These are phyloP conservation scores for Blastomyces gilchristii DNA, from an alignment of 2,329 filamentous ascomycete genomes.

Conservation along the genomic window DNA sequence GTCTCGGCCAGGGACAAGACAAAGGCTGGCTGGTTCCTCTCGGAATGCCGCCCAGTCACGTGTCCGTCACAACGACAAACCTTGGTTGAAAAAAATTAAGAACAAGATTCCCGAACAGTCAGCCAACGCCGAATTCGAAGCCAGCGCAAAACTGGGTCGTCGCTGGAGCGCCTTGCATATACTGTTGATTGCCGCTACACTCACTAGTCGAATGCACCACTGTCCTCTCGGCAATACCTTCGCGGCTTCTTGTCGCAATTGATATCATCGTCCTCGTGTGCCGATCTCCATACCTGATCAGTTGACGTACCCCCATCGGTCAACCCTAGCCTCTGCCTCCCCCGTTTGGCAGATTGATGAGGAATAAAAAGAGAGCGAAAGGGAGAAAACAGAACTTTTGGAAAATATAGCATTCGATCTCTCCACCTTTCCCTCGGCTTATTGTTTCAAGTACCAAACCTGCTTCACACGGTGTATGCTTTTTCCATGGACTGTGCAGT, in stretches of 20 bases:
- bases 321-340: background rate
- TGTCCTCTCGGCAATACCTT: background rate
- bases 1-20: no score
- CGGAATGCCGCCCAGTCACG: background rate
- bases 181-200: background rate
- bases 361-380: background rate
- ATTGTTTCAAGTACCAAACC: background rate
- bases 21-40: no score
- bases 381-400: background rate
- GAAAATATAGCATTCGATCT: background rate
- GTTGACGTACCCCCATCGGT: background rate
- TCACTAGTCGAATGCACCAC: background rate
- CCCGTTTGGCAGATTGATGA: background rate
- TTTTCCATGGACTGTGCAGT: slow-evolving; percentile 9
- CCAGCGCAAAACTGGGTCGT: background rate
- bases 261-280: background rate
- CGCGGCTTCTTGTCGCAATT: background rate
- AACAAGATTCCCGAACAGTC: background rate
- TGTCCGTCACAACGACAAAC: background rate
- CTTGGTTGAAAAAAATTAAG: background rate
- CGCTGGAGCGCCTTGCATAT: background rate
- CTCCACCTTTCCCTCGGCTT: background rate
- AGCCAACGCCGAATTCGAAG: background rate
- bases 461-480: background rate
- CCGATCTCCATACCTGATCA: background rate